These are phyloP conservation scores for Boletellus sp. DNA, from an alignment of 768 basidiomycete species.

Conservation along the genomic window DNA sequence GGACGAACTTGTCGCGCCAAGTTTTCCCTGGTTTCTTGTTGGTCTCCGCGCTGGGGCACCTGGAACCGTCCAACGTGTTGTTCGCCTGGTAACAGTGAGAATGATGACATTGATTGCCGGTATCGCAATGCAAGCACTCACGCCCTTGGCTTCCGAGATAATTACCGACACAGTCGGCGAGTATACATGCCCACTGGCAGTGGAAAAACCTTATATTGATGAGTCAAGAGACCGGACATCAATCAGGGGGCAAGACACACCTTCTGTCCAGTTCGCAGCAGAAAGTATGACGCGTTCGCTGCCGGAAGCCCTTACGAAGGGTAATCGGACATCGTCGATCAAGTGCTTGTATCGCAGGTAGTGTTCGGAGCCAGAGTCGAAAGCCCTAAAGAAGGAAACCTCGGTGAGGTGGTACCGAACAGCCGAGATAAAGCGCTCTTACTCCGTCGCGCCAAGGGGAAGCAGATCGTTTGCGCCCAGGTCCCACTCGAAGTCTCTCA, in stretches of 20 bases:
- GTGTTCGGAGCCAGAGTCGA: slow-evolving; percentile 48
- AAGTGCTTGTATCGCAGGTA: slow-evolving; percentile 54
- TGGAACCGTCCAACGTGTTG: slow-evolving; percentile 62
- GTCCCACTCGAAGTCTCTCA: slow-evolving; percentile 54
- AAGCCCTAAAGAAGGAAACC: slow-evolving; percentile 34
- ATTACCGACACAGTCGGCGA: slow-evolving; percentile 53
- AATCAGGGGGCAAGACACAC: slow-evolving; percentile 28
- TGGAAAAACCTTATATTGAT: slow-evolving; percentile 50
- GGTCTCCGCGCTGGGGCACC: slow-evolving; percentile 57
- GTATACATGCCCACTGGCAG: slow-evolving; percentile 44
- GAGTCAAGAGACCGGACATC: neutral
- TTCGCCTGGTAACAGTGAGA: slow-evolving; percentile 41
- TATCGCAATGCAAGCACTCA: slow-evolving; percentile 26
- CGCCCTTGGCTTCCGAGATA: slow-evolving; percentile 43
- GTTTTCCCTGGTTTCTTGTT: slow-evolving; percentile 40
- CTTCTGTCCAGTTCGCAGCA: slow-evolving; percentile 67
- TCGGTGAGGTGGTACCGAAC: neutral
- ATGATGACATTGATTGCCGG: neutral
- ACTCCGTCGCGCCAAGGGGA: slow-evolving; percentile 68
- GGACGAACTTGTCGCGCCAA: slow-evolving; percentile 59
- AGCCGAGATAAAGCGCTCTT: slow-evolving; percentile 16
- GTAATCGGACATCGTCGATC: slow-evolving; percentile 41
- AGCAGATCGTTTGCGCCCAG: slow-evolving; percentile 58
- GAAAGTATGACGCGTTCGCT: slow-evolving; percentile 60
- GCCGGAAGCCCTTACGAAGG: slow-evolving; percentile 52